Base-by-base conservation (phyloP, 495 filamentous ascomycete species). In the Aspergillus nanangensis region DNA sequence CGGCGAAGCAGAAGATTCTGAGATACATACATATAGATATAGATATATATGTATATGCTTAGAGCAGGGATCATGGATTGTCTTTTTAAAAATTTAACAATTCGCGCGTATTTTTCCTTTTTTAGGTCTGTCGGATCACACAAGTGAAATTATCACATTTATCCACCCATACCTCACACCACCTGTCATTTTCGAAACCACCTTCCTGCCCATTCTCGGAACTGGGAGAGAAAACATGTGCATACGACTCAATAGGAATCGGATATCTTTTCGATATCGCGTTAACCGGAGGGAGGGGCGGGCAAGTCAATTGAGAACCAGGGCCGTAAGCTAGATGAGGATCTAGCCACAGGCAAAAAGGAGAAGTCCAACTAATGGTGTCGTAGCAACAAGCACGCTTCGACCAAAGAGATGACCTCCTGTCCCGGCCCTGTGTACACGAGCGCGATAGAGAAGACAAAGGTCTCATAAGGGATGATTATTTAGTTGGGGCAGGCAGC, bases 401-500 rank as follows among this genome's bases (percentile, higher is more conserved):
- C 46, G 44, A 51, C 29, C 35, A 44, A 19, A 22, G 37, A 14
- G 24, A 35, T 31, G 32, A 49, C 49, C 41, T 29, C 35, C 21
- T 44, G 38, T 40, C 41, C 38, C 49, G 49, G 48, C 48, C 47
- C 45, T 44, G 41, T 44, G 45, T 35, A 48, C 47, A 33, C 27
- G 47, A 47, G 24, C 44, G 46, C 37, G 47, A 56, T 44, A 51
- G 34, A 52, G 52, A 40, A 56, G 56, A 60, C 55, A 51, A 56
- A 61, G 48, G 51, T 58, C 51, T 43, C 48, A 51, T 29, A 51
- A 20, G 19, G 47, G 19, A 40, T 45, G 38, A 32, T 37, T 35
- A 50, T 47, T 66, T 76, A 84, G 67, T 88, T 89, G 47, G 90
- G 85, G 82, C 93, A 98, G 53, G 84, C 78, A 47, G 89, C 79